Evolutionary conservation across 768 basidiomycete genomes (phyloP).

Genomic region (Piloderma croceum): DNA sequence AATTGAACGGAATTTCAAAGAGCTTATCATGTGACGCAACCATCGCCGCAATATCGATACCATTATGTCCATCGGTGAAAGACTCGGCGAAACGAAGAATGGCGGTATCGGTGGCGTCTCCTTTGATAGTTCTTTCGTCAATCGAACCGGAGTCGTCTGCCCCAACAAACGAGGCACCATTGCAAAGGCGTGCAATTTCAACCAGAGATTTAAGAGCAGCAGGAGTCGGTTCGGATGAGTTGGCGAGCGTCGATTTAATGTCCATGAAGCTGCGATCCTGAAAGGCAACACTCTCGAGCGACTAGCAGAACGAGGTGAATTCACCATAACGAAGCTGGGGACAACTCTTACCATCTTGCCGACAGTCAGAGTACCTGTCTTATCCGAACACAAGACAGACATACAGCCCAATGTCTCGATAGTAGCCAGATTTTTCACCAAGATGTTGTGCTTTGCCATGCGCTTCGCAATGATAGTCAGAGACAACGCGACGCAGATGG

Average conservation of each 20-base stretch:
- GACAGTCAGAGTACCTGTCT: too few species aligned
- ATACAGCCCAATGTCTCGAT: conserved; percentile 53
- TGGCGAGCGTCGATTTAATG: conserved; percentile 12
- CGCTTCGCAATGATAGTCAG: conserved; percentile 45
- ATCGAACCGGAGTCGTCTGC: conserved; percentile 19
- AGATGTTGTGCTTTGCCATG: conserved; percentile 41
- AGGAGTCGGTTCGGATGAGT: conserved; percentile 4
- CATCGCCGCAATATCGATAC: conserved; percentile 20
- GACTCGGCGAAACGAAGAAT: conserved; percentile 44
- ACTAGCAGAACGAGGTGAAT: conserved; percentile 19
- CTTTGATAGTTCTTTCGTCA: conserved; percentile 32
- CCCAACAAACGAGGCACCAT: conserved; percentile 50
- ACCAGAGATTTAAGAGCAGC: conserved; percentile 27
- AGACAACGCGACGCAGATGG: conserved; percentile 44
- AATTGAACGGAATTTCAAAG: conserved; percentile 41
- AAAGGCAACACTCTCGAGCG: conserved; percentile 37
- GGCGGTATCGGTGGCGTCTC: conserved; percentile 51
- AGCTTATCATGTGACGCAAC: conserved; percentile 21
- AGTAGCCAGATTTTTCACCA: conserved; percentile 47
- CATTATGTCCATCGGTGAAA: conserved; percentile 16
- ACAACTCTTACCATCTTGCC: conserved; percentile 37
- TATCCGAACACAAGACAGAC: too few species aligned
- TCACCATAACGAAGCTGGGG: not conserved
- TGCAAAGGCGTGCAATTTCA: conserved; percentile 48
- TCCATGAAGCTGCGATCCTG: conserved; percentile 23